A percentile compares a stretch with the other conserved stretches of the same genome.
Conservation (phyloP, 2,329 filamentous ascomycete genomes). For the Canariomyces notabilis region DNA sequence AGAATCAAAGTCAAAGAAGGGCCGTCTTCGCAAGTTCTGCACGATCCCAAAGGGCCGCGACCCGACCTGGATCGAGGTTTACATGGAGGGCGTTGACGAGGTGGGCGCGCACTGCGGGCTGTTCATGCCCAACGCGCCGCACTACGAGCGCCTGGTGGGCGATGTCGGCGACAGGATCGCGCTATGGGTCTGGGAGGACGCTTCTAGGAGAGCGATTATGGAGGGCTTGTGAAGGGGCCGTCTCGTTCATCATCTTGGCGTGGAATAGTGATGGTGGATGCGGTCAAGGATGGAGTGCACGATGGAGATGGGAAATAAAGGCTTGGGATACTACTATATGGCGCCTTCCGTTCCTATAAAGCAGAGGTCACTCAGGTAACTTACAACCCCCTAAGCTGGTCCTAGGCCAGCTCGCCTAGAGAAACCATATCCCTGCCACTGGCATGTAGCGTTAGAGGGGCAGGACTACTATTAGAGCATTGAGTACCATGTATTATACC, state of each 20-base stretch:
- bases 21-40: conserved; percentile 66
- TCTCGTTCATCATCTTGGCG: too few species aligned
- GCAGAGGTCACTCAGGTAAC: too few species aligned
- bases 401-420: background rate
- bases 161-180: conserved; percentile 64
- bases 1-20: conserved; percentile 37
- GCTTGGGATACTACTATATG: too few species aligned
- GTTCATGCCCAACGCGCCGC: conserved; percentile 62
- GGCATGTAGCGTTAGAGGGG: background rate
- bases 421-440: background rate
- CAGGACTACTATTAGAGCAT: background rate
- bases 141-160: conserved; percentile 72
- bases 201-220: conserved; percentile 39
- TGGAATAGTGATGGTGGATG: too few species aligned
- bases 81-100: conserved; percentile 80
- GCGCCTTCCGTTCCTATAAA: too few species aligned
- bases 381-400: too few species aligned
- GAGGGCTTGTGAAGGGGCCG: conserved; percentile 20
- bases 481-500: background rate
- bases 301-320: too few species aligned
- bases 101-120: conserved; percentile 79
- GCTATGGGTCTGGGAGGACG: conserved; percentile 64
- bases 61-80: conserved; percentile 69
- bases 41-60: conserved; percentile 62
- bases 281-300: too few species aligned